Conservation (phyloP, 345 rosid genomes). For the Lumnitzera racemosa region DNA sequence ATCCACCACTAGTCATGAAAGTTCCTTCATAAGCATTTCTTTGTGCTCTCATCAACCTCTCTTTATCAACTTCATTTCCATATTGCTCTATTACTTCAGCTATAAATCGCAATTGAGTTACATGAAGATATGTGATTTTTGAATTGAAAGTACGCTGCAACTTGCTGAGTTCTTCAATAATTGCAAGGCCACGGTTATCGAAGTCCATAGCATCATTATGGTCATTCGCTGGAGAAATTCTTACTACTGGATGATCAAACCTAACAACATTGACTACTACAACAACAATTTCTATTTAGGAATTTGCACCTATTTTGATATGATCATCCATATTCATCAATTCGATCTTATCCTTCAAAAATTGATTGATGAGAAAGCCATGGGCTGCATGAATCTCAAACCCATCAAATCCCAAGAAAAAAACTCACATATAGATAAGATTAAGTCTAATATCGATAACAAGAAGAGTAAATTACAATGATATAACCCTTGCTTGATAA, state of each 20-base stretch:
- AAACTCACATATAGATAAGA: no score
- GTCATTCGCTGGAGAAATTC: constrained; percentile 3
- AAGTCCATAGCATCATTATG: background rate
- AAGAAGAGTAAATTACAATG: no score
- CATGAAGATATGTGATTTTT: background rate
- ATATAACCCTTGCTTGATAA: no score
- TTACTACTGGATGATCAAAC: background rate
- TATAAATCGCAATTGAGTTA: background rate
- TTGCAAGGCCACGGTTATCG: constrained; percentile 8
- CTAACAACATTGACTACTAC: background rate
- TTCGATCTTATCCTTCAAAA: constrained; percentile 9
- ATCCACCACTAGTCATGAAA: background rate
- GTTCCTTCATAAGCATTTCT: no score
- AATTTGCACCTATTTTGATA: constrained; percentile 5
- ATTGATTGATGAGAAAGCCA: constrained; percentile 12
- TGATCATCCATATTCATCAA: background rate
- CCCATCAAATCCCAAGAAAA: constrained; percentile 7
- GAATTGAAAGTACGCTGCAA: background rate
- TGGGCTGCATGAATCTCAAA: constrained; percentile 7
- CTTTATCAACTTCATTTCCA: background rate
- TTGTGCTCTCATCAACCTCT: no score
- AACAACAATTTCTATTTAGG: background rate
- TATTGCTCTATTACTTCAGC: background rate
- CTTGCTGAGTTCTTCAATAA: background rate
- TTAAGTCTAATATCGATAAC: no score